Conservation (phyloP, 352 stramenopile species). For the Phytophthora pseudosyringae region DNA sequence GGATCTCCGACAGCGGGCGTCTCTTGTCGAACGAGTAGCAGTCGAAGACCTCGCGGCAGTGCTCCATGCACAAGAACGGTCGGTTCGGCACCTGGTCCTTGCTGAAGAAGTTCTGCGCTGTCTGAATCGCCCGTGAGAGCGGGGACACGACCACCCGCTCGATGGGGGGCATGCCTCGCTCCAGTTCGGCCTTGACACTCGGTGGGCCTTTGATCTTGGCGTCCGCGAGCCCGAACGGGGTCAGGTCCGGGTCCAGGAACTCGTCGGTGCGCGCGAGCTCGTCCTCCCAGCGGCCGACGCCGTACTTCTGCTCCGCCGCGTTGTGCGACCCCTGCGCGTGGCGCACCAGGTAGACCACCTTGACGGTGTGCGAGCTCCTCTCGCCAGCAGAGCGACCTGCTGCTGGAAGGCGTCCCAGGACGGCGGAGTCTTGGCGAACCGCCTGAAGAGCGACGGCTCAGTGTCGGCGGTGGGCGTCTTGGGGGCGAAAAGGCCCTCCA, state of each 20-base stretch:
- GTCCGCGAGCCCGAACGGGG: slow-evolving; percentile 57
- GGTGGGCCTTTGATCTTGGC: slow-evolving; percentile 45
- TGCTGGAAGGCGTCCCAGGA: slow-evolving; percentile 32
- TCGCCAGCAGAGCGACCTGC: slow-evolving; percentile 16
- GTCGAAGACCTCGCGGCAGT: slow-evolving; percentile 69
- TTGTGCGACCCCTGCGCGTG: slow-evolving; percentile 77
- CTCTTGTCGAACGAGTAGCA: slow-evolving; percentile 77
- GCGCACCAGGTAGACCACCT: slow-evolving; percentile 79
- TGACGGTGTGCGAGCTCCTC: slow-evolving; percentile 34
- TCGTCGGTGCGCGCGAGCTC: slow-evolving; percentile 58
- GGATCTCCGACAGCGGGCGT: slow-evolving; percentile 45
- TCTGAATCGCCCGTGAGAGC: slow-evolving; percentile 71
- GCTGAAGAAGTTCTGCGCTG: slow-evolving; percentile 61
- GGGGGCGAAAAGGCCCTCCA: slow-evolving; percentile 20
- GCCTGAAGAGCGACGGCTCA: slow-evolving; percentile 32
- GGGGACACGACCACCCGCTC: slow-evolving; percentile 74
- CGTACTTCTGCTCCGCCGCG: slow-evolving; percentile 53
- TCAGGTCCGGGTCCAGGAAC: slow-evolving; percentile 70
- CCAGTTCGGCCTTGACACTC: slow-evolving; percentile 43
- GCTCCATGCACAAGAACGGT: slow-evolving; percentile 62
- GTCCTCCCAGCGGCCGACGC: slow-evolving; percentile 58
- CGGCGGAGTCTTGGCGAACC: slow-evolving; percentile 30
- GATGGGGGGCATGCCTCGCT: slow-evolving; percentile 64
- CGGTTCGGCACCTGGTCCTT: slow-evolving; percentile 31
- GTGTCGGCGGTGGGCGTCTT: neutral